Evolutionary conservation across 176 grass and related monocot species (phyloP).

Genomic region (Zea luxurians): DNA sequence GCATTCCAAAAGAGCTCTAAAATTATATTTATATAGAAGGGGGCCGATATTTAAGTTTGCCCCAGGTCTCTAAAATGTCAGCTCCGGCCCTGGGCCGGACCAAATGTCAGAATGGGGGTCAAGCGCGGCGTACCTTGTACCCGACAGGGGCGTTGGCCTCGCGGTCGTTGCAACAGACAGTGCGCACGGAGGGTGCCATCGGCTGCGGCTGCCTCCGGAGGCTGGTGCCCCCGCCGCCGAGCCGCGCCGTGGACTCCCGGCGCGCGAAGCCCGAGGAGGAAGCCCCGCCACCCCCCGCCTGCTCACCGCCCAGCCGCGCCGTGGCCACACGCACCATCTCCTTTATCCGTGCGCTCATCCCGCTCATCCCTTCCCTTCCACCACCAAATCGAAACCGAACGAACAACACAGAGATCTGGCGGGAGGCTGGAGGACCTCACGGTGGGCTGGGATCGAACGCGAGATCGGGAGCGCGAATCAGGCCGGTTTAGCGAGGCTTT

Average conservation of each 20-base stretch:
- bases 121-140: constrained; percentile 56
- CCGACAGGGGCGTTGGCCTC: constrained; percentile 70
- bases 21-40: too few species aligned
- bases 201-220: constrained; percentile 73
- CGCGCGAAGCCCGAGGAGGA: constrained; percentile 33
- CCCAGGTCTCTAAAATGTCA: too few species aligned
- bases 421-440: constrained; percentile 7
- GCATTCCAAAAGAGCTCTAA: too few species aligned
- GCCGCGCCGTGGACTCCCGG: constrained; percentile 61
- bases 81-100: background rate
- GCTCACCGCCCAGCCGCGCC: constrained; percentile 67
- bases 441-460: constrained; percentile 13
- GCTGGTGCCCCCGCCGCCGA: constrained; percentile 55
- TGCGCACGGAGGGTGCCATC: constrained; percentile 81
- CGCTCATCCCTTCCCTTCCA: constrained; percentile 47
- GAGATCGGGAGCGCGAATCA: constrained; percentile 2
- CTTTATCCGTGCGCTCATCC: constrained; percentile 38
- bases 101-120: background rate
- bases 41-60: too few species aligned
- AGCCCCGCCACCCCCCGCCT: constrained; percentile 3
- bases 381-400: constrained; percentile 6
- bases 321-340: constrained; percentile 69
- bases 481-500: background rate
- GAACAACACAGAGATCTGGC: constrained; percentile 26
- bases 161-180: constrained; percentile 86